Evolutionary conservation across 805 yeast species (phyloP), one percentile per base, ranked within the genome.

Genomic region (Limtongia smithiae): DNA sequence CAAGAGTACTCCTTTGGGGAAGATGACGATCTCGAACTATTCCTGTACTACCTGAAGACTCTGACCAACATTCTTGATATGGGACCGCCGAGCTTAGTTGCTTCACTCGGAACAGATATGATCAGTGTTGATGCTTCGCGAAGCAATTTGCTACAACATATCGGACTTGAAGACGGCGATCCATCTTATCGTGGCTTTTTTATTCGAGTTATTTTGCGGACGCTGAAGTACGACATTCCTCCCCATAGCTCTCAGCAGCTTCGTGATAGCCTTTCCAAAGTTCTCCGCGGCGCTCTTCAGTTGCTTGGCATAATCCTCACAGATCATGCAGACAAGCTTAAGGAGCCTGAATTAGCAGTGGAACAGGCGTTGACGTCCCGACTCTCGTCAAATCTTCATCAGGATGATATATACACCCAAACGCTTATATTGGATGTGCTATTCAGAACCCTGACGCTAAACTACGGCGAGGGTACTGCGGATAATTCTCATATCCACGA

Each of bases 11-110:
- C 78, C 17, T 62, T 64, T 2, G 64, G 66, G 20, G 58, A 54
- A 1, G 68, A 75, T 21, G 85, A 83, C 58, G 96, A 89, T 62
- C 69, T 79, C 43, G 79, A 74, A 1, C 69, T 76, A 20, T 81
- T 85, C 57, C 70, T 80, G 1, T 90, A 89, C 62, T 76, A 82
- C 49, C 60, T 85, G 39, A 71, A 73, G 17, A 71, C 77, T 0
- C 59, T 89, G 6, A 65, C 72, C 5, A 75, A 76, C 36, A 75
- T 86, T 1, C 62, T 87, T 25, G 65, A 64, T 4, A 68, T 78
- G 6, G 76, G 80, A 48, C 63, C 65, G 12, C 28, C 57, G 53
- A 3, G 62, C 43, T 17, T 82, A 27, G 61, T 74, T 32, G 77
- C 77, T 6, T 65, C 76, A 6, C 75, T 85, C 59, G 74, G 72